Evolutionary conservation across 78 protist species (phyloP).

Genomic region (Corallochytrium limacisporum): DNA sequence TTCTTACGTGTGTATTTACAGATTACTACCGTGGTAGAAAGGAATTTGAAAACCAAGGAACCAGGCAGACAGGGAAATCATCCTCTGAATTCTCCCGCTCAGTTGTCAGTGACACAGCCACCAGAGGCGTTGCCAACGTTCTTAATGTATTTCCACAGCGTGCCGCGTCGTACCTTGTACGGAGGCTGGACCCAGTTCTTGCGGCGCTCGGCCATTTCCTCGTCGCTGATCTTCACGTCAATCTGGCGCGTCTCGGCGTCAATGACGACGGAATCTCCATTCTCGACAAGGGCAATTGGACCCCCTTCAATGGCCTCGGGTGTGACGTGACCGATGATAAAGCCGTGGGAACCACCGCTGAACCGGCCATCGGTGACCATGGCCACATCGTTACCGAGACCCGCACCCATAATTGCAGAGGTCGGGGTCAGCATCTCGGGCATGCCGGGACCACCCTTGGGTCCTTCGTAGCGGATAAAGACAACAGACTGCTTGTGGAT

Average conservation of each 20-base stretch:
- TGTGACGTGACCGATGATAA: slow-evolving; percentile 47
- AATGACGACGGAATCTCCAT: slow-evolving; percentile 31
- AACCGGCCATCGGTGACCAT: slow-evolving; percentile 53
- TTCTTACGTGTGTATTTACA: no score
- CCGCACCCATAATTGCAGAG: slow-evolving; percentile 47
- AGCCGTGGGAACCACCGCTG: slow-evolving; percentile 60
- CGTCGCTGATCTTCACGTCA: slow-evolving; percentile 7
- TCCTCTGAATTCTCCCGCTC: no score
- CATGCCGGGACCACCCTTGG: slow-evolving; percentile 71
- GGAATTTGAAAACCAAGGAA: no score
- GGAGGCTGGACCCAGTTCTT: slow-evolving; percentile 16
- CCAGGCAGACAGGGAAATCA: no score
- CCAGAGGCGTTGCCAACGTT: slow-evolving; percentile 3
- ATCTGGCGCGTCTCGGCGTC: slow-evolving; percentile 22
- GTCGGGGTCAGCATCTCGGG: slow-evolving; percentile 53
- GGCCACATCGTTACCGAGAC: slow-evolving; percentile 48
- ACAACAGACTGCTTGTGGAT: slow-evolving; percentile 24
- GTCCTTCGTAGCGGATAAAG: slow-evolving; percentile 55
- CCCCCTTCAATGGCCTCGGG: slow-evolving; percentile 61
- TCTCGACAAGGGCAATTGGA: slow-evolving; percentile 48
- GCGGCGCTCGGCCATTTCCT: slow-evolving; percentile 21
- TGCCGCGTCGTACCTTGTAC: slow-evolving; percentile 16
- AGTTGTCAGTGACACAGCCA: slow-evolving; percentile 19
- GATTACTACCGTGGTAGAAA: no score
- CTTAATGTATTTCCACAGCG: slow-evolving; percentile 13